Base-by-base conservation (phyloP, 306 rosid genomes). In the Biancaea sappan region DNA sequence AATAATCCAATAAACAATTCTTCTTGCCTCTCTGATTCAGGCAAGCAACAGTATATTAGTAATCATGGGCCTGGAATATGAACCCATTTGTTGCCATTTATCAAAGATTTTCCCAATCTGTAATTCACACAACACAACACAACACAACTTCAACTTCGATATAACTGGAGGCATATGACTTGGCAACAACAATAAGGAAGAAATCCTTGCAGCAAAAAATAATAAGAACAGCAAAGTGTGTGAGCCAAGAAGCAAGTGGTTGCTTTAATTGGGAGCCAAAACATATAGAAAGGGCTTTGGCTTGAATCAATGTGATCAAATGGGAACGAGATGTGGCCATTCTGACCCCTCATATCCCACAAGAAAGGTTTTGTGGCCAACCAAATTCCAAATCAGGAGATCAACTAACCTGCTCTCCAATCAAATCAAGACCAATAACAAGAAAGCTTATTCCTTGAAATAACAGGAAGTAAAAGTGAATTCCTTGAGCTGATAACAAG, bases 401-500 rank as follows among this genome's bases (percentile, higher is more conserved):
- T 88, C 63, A 94, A 77, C 96, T 94, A 38, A 92, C 96, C 83
- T 94, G 97, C 86, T 94, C 96, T 19, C 99, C 99, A 2, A 94
- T 94, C 85, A 94, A 86, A 82, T 94, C 99, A 48, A 94, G 97
- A 73, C 99, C 97, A 58, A 94, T 94, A 14, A 92, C 95, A 52
- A 94, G 86, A 80, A 94, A 94, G 81, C 91, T 92, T 84, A 94
- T 66, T 66, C 99, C 99, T 79, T 94, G 99, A 85, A 94, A 92
- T 76, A 94, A 79, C 48, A 94, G 85, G 85, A 94, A 94, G 89
- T 92, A 94, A 88, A 94, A 94, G 84, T 94, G 99, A 86, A 94
- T 87, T 79, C 97, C 99, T 83, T 94, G 97, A 6, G 99, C 99
- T 68, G 99, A 94, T 66, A 94, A 79, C 81, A 94, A 82, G 82